Base-by-base conservation (phyloP, 306 rosid species). In the Purshia tridentata region DNA sequence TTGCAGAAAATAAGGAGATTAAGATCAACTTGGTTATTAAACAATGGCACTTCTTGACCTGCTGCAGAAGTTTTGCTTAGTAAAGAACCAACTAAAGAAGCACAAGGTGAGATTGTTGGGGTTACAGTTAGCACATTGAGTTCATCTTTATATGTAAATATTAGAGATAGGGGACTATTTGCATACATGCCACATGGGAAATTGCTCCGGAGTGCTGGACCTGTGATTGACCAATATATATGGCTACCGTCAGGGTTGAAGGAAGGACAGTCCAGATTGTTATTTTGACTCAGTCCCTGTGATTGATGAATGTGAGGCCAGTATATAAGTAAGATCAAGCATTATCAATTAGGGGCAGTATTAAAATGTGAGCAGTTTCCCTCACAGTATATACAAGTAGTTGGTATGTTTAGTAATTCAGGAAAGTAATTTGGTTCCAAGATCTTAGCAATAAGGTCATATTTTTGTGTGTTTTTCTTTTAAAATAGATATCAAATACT, bases 301-400 rank as follows among this genome's bases (percentile, higher is more conserved):
- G 77, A 79, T 92, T 79, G 96, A 92, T 86, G 92, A 73, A 75
- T 90, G 98, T 44, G 96, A 92, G 80, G 94, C 86, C 72, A 85
- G 85, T 76, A 71, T 90, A 50, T 90, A 92, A 79, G 96, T 92
- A 89, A 81, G 93, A 70, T 53, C 6, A 3, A 6, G 29, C 20
- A 53, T 6, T 53, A 50, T n/a, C 54, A 50, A 50, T 13, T 15
- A 14, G 14, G 16, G n/a, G n/a, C n/a, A n/a, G n/a, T n/a, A n/a
- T 50, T 50, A 14, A 13, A 50, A 50, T 50, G 54, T 50, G 19
- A 50, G 13, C 19, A 18, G 29, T n/a, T 53, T 18, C 23, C 6
- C 20, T 6, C 23, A n/a, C n/a, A n/a, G n/a, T n/a, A n/a, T n/a
- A n/a, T n/a, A n/a, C n/a, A n/a, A n/a, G n/a, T 53, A 4, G 18